A percentile compares a stretch with the other conserved stretches of the same genome.
phyloP scores from a whole-genome alignment of 805 yeast genomes.

The Saccharomycopsis amapae region DNA sequence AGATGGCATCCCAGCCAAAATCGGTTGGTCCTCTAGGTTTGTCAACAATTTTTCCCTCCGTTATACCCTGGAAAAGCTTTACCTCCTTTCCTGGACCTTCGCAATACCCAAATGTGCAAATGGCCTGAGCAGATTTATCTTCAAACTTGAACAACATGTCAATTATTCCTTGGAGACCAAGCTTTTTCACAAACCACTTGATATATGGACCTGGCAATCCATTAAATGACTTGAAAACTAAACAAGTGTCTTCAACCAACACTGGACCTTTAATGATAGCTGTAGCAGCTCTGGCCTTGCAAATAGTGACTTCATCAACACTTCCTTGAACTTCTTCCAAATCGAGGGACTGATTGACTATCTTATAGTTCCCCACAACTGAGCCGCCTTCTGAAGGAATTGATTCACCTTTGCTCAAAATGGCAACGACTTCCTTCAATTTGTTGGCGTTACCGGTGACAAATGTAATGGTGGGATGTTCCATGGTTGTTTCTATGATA shows the following conservation, averaged over 20 bases:
- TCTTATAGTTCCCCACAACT: conserved; percentile 41
- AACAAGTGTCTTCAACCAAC: conserved; percentile 90
- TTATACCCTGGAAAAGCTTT: conserved; percentile 76
- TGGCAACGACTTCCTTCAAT: conserved; percentile 73
- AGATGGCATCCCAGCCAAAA: conserved; percentile 94
- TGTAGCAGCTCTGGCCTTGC: conserved; percentile 75
- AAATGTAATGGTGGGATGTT: conserved; percentile 30
- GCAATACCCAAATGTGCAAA: conserved; percentile 88
- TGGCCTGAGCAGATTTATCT: conserved; percentile 78
- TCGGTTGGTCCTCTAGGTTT: conserved; percentile 65
- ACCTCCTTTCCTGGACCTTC: conserved; percentile 71
- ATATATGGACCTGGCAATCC: conserved; percentile 92
- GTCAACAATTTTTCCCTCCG: conserved; percentile 72
- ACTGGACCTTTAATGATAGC: conserved; percentile 64
- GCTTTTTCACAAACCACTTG: conserved; percentile 79
- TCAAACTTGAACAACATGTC: conserved; percentile 75
- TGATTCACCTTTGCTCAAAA: conserved; percentile 42
- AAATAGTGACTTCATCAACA: conserved; percentile 70
- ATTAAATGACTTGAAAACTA: conserved; percentile 73
- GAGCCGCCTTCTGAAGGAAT: conserved; percentile 24
- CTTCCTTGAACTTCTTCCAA: conserved; percentile 89
- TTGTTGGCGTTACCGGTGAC: conserved; percentile 90
- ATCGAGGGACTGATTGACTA: conserved; percentile 65
- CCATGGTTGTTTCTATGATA: neutral
- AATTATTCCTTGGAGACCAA: conserved; percentile 73